phyloP scores from a whole-genome alignment of 108 stramenopile genomes.

The Fistulifera solaris region DNA sequence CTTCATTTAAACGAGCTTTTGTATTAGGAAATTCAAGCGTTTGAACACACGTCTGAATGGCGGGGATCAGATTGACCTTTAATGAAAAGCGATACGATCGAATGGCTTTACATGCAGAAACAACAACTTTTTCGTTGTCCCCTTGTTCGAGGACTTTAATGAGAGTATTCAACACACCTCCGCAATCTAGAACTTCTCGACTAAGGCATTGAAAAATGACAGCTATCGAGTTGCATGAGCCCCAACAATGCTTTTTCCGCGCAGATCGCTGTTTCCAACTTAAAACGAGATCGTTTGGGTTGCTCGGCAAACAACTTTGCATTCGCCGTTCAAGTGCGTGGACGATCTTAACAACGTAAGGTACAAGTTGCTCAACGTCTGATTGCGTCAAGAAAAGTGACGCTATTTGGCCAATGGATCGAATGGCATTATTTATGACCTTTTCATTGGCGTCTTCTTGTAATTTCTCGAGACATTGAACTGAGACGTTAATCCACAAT shows the following conservation, averaged over 20 bases:
- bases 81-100: neutral
- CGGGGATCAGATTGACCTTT: neutral
- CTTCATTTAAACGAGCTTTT: neutral
- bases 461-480: conserved; percentile 11
- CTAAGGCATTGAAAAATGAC: conserved; percentile 7
- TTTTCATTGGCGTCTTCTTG: conserved; percentile 14
- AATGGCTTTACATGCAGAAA: neutral
- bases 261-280: conserved; percentile 66
- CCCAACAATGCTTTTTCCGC: conserved; percentile 71
- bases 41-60: neutral
- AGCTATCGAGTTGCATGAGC: conserved; percentile 41
- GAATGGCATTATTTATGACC: conserved; percentile 24
- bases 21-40: neutral
- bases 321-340: conserved; percentile 28
- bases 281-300: conserved; percentile 21
- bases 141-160: neutral
- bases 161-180: neutral
- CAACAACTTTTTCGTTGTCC: neutral
- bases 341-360: conserved; percentile 19
- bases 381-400: neutral
- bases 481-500: conserved; percentile 9
- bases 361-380: neutral
- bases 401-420: neutral
- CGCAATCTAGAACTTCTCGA: neutral
- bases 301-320: conserved; percentile 21